These are phyloP conservation scores for Aegilops longissima DNA, from an alignment of 176 grass and related monocot species.

Conservation along the genomic window DNA sequence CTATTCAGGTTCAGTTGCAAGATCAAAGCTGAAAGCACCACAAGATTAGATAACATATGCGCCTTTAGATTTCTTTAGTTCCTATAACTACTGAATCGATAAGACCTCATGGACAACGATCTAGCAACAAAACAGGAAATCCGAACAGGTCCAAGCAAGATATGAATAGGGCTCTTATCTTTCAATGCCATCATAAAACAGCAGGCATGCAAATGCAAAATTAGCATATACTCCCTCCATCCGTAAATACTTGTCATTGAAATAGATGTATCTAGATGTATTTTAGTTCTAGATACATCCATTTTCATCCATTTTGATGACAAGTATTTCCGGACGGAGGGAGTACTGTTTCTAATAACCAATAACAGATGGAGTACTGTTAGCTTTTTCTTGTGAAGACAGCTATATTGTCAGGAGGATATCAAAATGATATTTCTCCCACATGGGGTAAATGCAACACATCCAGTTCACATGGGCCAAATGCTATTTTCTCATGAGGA, in stretches of 20 bases:
- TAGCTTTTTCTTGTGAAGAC: neutral
- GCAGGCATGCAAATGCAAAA: neutral
- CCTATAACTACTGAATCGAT: neutral
- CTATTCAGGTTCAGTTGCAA: neutral
- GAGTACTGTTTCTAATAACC: neutral
- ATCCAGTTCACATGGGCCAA: neutral
- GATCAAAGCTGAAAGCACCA: neutral
- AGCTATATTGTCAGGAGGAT: neutral
- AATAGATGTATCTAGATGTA: too few relatives aligned
- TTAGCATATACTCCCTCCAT: neutral
- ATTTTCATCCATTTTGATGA: too few relatives aligned
- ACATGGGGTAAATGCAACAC: neutral
- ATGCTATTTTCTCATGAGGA: neutral
- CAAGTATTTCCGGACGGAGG: too few relatives aligned
- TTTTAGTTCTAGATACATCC: too few relatives aligned
- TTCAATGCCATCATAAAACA: neutral
- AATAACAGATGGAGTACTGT: neutral
- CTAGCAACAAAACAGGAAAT: too few relatives aligned
- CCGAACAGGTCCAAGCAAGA: neutral
- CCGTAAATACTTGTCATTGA: too few relatives aligned
- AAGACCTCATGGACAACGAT: neutral
- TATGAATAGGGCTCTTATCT: neutral
- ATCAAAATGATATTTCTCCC: neutral
- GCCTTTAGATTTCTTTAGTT: neutral
- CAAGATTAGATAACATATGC: neutral